phyloP scores from a whole-genome alignment of 768 basidiomycete species.

The Tephrocybe sp. region DNA sequence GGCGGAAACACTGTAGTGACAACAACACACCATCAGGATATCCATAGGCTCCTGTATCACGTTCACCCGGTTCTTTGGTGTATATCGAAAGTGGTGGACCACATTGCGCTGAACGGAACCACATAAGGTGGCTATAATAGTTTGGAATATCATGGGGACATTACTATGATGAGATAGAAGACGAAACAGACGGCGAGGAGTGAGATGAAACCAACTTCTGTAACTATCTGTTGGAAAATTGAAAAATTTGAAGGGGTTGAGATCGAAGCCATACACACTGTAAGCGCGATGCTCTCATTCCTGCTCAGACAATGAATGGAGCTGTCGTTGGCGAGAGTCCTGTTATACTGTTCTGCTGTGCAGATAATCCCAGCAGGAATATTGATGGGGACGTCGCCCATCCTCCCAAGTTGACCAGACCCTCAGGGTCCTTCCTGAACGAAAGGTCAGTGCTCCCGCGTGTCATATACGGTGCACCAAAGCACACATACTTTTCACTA shows the following conservation, averaged over 20 bases:
- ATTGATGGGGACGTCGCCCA: not conserved
- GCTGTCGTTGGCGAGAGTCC: conserved; percentile 12
- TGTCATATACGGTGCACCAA: too few species aligned
- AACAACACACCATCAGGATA: conserved; percentile 37
- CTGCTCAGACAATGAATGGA: conserved; percentile 29
- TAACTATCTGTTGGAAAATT: conserved; percentile 25
- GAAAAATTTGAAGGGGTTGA: not conserved
- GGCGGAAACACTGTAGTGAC: not conserved
- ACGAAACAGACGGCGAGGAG: conserved; percentile 31
- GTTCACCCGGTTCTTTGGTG: conserved; percentile 17
- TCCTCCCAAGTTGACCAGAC: not conserved
- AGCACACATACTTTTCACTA: not conserved
- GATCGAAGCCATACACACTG: conserved; percentile 21
- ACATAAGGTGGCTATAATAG: not conserved
- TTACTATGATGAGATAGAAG: conserved; percentile 29
- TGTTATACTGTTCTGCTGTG: conserved; percentile 17
- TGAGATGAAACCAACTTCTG: conserved; percentile 35
- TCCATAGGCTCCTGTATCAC: conserved; percentile 38
- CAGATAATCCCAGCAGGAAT: conserved; percentile 19
- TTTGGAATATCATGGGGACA: not conserved
- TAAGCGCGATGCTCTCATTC: conserved; percentile 35
- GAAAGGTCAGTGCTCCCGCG: too few species aligned
- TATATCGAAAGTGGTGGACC: conserved; percentile 22
- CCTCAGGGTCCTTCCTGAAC: too few species aligned
- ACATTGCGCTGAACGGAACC: conserved; percentile 24